Base-by-base conservation (phyloP, 768 basidiomycete genomes). In the Rhizopogon vesiculosus region DNA sequence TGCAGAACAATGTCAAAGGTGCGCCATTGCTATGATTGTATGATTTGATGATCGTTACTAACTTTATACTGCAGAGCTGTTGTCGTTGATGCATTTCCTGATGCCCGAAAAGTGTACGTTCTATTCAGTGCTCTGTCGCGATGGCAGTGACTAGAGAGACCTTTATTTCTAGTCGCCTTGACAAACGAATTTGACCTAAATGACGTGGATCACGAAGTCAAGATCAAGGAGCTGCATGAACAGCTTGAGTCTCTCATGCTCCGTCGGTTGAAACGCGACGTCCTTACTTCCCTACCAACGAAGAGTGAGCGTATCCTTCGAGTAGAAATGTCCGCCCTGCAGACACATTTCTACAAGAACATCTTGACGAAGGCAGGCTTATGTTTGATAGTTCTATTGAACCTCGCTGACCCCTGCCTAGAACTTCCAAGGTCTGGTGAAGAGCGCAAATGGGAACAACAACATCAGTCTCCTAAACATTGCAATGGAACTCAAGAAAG, bases 1-100 rank as follows among this genome's bases (percentile, higher is more conserved):
- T 99, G 53, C 97, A 99, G 71, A 99, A 99, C 76, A 99, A 97
- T 67, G 96, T 99, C 63, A 98, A 93, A 78, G 95, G 95, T 93
- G 62, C 43, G 77, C 65, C 29, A 52, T 54, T 35, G 40, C 55
- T 44, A 19, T 42, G 18, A 42, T 39, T 28, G 50, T 45, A 25
- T 19, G n/a, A 40, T 40, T 35, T 57, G 28, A 18, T 22, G 38
- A 42, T 35, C 28, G 25, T 61, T 51, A 42, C 56, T 62, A 42
- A 61, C 45, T 49, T 55, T 18, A 42, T 25, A 38, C 52, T 41
- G 7, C 66, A 97, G 97, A 99, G 71, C 75, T 99, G 38, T 78
- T 98, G 42, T 93, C 97, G 8, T 75, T 98, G 70, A 98, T 98
- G 96, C 97, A 98, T 70, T 99, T 99, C 79, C 78, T 98, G 61